Conservation (phyloP, 2,329 filamentous ascomycete species). For the Fusarium pseudonygamai region DNA sequence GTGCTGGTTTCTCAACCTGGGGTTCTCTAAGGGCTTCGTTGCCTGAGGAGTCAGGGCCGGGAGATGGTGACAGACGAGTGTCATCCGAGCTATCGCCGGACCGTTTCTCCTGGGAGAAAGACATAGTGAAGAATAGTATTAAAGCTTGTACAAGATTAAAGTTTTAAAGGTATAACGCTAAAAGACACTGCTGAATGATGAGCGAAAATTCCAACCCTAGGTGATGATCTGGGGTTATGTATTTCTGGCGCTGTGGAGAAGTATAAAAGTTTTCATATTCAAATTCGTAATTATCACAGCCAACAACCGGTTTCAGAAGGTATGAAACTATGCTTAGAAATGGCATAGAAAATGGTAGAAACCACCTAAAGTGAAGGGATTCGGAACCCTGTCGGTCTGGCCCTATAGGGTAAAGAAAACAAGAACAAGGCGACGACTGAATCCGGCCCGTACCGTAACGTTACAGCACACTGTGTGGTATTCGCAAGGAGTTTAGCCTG, state of each 20-base stretch:
- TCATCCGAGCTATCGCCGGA: neutral
- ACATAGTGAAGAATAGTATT: neutral
- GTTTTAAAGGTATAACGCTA: neutral
- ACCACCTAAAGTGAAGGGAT: neutral
- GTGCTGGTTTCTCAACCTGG: neutral
- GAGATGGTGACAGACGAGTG: neutral
- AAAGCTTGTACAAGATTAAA: neutral
- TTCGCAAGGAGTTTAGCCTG: neutral
- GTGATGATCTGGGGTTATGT: neutral
- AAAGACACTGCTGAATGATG: accelerated
- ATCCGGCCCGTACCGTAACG: neutral
- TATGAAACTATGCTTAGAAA: neutral
- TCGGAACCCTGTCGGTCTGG: neutral
- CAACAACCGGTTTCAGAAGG: accelerated
- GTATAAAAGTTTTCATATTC: accelerated
- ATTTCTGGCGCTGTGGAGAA: neutral
- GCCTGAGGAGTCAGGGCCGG: neutral
- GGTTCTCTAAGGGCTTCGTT: neutral
- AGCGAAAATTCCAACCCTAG: accelerated
- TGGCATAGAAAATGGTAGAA: neutral
- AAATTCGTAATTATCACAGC: neutral
- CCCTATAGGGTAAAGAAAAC: neutral
- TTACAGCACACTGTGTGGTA: neutral
- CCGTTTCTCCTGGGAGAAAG: neutral
- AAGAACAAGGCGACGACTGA: too few species aligned